Conservation (phyloP, 1,284 basidiomycete species). For the Leccinum solheimii region DNA sequence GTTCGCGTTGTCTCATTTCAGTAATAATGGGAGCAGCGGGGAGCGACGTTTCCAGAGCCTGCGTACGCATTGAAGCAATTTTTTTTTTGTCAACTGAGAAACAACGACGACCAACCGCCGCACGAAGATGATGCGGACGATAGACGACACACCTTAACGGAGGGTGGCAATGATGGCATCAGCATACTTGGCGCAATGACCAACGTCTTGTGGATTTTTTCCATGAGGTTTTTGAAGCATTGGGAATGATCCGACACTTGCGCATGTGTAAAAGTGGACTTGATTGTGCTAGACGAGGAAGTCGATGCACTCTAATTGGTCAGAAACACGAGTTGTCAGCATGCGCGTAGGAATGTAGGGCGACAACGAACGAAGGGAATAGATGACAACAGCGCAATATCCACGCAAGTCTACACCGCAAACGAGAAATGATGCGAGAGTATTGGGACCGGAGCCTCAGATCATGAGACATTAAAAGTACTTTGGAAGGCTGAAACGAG, state of each 20-base stretch:
- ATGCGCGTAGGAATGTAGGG: not conserved
- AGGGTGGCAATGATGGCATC: conserved; percentile 17
- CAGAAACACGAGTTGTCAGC: conserved; percentile 14
- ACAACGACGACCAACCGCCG: conserved; percentile 3
- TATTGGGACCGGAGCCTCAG: not conserved
- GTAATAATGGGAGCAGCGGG: conserved; percentile 1
- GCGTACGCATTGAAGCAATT: conserved; percentile 6
- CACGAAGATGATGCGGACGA: conserved; percentile 6
- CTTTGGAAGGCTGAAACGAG: conserved; percentile 5
- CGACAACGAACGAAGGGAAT: conserved; percentile 4
- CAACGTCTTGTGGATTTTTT: conserved; percentile 55
- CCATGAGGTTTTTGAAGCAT: conserved; percentile 51
- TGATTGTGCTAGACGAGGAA: conserved; percentile 9
- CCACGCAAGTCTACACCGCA: conserved; percentile 2
- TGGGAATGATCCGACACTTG: conserved; percentile 18
- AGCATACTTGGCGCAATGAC: conserved; percentile 55
- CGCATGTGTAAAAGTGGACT: conserved; percentile 21
- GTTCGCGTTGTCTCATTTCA: conserved; percentile 7
- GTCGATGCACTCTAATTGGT: conserved; percentile 8
- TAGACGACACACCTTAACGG: conserved; percentile 19
- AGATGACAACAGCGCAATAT: conserved; percentile 20
- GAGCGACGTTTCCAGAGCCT: conserved; percentile 8
- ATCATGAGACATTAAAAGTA: not conserved
- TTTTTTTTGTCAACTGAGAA: conserved; percentile 2
- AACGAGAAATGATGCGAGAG: conserved; percentile 2